Base-by-base conservation (phyloP, 116 monocot genomes). In the Zostera marina region DNA sequence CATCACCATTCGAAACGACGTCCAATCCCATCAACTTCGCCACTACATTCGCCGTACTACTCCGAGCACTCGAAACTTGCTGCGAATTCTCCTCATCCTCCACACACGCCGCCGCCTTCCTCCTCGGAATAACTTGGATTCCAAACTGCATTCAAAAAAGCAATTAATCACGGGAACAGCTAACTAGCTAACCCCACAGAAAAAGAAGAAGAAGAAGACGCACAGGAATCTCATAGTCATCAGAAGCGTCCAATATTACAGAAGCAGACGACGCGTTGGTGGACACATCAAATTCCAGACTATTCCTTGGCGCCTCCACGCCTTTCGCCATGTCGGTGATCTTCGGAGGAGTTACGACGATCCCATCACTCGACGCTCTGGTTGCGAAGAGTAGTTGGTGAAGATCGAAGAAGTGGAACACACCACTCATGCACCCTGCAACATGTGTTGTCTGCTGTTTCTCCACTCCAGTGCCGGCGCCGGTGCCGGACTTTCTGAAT, bases 11-110 rank as follows among this genome's bases (percentile, higher is more conserved):
- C 44, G 81, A 76, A 9, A 84, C 44, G n/a, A 65, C 52, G 11
- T 84, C 84, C 41, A 94, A 64, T 1, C 94, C 94, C 94, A 94
- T 94, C 24, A 94, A 69, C 8, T 79, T 74, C 0, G 94, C 94
- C 9, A 94, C 84, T n/a, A 94, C 63, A 51, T 71, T 84, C 45
- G 49, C 60, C 42, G 63, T 84, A 45, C 44, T 45, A 42, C 43
- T 42, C 42, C 39, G 43, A 26, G 59, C 41, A 10, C 51, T 63
- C 7, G 49, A 46, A 0, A 8, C 0, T 0, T 23, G 44, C 42
- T 32, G 21, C 1, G 7, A 24, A 52, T 59, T 68, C 42, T 52
- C 53, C 32, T 44, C 44, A 51, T 60, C 60, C 42, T 56, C 66
- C 66, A 16, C 38, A 41, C 14, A n/a, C 59, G 52, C 54, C 64